Conservation (phyloP, 352 stramenopile species). For the Detonula confervacea region DNA sequence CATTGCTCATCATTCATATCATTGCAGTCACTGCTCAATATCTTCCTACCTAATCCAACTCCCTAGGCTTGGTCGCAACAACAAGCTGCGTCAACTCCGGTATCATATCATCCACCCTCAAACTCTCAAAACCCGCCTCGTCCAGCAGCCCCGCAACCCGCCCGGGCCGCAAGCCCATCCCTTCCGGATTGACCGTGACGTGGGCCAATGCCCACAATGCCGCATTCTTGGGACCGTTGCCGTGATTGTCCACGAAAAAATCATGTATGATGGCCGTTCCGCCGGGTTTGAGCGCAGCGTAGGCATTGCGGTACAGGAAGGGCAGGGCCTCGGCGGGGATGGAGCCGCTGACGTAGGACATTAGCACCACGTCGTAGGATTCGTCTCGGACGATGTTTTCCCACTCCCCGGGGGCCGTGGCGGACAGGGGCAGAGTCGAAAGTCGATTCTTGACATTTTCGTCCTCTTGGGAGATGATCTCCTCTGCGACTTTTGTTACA, state of each 20-base stretch:
- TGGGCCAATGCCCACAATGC: slow-evolving; percentile 40
- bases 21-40: too few relatives aligned
- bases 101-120: too few relatives aligned
- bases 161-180: slow-evolving; percentile 29
- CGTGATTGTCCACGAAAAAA: slow-evolving; percentile 36
- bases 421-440: not conserved
- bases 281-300: slow-evolving; percentile 10
- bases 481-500: not conserved
- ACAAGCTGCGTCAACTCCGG: not conserved
- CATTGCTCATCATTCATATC: too few relatives aligned
- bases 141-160: not conserved
- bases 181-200: slow-evolving; percentile 36
- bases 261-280: slow-evolving; percentile 38
- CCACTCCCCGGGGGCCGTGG: not conserved
- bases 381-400: not conserved
- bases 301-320: slow-evolving; percentile 21
- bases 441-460: not conserved
- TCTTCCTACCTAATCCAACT: too few relatives aligned
- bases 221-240: slow-evolving; percentile 24
- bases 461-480: not conserved
- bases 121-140: not conserved
- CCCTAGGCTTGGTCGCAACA: too few relatives aligned
- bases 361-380: not conserved
- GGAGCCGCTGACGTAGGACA: not conserved
- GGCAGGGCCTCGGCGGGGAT: not conserved